These are phyloP conservation scores for Tephrocybe sp. DNA, from an alignment of 768 basidiomycete genomes.

Conservation along the genomic window DNA sequence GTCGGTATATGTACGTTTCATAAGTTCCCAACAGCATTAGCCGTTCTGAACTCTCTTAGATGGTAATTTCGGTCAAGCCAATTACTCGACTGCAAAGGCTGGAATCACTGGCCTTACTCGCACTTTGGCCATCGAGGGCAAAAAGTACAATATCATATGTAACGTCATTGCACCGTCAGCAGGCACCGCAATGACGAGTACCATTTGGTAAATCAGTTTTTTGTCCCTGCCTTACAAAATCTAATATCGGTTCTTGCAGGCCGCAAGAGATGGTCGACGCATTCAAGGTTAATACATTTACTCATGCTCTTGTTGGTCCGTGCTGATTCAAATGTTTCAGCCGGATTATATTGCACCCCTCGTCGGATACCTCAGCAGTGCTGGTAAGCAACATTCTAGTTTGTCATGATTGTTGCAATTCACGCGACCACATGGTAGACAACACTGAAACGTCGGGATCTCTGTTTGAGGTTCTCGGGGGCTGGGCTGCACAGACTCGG, in stretches of 20 bases:
- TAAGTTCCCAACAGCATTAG: neutral
- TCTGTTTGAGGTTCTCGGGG: constrained; percentile 86
- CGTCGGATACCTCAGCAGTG: constrained; percentile 86
- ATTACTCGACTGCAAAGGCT: constrained; percentile 93
- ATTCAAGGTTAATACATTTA: constrained; percentile 62
- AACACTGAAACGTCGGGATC: constrained; percentile 72
- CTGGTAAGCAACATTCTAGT: constrained; percentile 36
- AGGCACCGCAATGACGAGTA: constrained; percentile 90
- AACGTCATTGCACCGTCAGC: constrained; percentile 89
- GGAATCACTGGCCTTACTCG: constrained; percentile 90
- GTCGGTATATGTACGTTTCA: constrained; percentile 82
- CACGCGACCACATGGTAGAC: constrained; percentile 33
- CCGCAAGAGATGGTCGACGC: constrained; percentile 85
- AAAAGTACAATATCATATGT: constrained; percentile 86
- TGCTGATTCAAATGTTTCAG: constrained; percentile 30
- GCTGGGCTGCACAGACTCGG: constrained; percentile 89
- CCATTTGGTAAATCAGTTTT: constrained; percentile 55
- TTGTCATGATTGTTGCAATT: neutral
- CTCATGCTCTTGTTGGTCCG: neutral
- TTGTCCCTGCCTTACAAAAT: neutral
- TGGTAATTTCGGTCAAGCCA: constrained; percentile 95
- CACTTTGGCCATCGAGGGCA: constrained; percentile 88
- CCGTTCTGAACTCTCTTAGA: constrained; percentile 43
- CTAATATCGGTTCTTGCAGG: constrained; percentile 35
- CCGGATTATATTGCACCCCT: constrained; percentile 93